phyloP scores from a whole-genome alignment of 163 green algal species.

The Coccomyxa subellipsoidea region DNA sequence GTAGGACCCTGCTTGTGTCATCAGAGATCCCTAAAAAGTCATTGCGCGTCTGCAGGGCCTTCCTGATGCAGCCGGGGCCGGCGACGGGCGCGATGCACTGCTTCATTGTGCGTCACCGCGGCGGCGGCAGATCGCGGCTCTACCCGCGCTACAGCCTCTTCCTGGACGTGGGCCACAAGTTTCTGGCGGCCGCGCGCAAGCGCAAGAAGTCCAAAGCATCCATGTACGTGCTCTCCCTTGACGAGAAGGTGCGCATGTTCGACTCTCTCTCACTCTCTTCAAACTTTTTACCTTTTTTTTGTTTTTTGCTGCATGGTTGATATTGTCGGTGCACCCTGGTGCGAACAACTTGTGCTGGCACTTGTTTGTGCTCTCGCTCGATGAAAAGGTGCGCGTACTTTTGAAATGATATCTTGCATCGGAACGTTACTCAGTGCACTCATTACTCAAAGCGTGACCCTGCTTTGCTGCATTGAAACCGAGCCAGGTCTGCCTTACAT shows the following conservation, averaged over 20 bases:
- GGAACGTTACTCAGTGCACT: too few relatives aligned
- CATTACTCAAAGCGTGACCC: too few relatives aligned
- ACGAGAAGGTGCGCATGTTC: conserved; percentile 46
- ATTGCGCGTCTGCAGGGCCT: conserved; percentile 39
- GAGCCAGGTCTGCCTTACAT: too few relatives aligned
- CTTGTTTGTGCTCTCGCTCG: conserved; percentile 80
- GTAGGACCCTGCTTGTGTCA: too few relatives aligned
- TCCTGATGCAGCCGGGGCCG: conserved; percentile 49
- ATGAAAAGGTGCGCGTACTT: conserved; percentile 52
- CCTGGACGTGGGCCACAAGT: conserved; percentile 62
- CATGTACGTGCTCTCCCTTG: conserved; percentile 80
- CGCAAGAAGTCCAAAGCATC: conserved; percentile 71
- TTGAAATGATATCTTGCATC: too few relatives aligned
- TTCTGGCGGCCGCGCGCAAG: conserved; percentile 83
- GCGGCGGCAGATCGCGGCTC: conserved; percentile 39
- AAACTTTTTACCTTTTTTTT: too few relatives aligned
- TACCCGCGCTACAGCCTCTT: conserved; percentile 75
- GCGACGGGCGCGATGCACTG: conserved; percentile 62
- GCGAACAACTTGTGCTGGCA: too few relatives aligned
- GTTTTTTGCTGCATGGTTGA: too few relatives aligned
- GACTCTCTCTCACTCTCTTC: neutral
- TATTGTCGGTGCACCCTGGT: too few relatives aligned
- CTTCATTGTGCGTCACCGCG: conserved; percentile 71
- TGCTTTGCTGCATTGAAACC: too few relatives aligned
- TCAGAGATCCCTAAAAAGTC: too few relatives aligned